Evolutionary conservation across 208 protist genomes (phyloP), one percentile per base, ranked within the genome.

Genomic region (Acanthamoeba culbertsoni): DNA sequence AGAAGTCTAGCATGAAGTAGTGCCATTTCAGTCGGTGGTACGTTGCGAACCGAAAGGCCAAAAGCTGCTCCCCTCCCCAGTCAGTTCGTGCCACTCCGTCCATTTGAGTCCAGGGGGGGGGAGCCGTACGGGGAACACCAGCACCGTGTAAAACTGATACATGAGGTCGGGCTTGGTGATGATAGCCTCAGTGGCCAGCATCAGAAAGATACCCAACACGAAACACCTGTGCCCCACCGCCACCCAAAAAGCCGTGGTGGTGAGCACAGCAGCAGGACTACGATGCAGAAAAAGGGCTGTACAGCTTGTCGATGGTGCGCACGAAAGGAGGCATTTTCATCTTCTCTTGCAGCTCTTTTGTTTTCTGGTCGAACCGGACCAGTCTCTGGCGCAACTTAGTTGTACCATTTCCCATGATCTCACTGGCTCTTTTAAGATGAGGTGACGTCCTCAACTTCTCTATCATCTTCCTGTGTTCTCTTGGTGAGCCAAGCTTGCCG

Each of bases 1-100:
- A 90, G 16, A 65, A 68, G 57, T 95, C 95, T 35, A 96, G 75
- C 86, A 96, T 88, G 55, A 96, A 96, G 82, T 95, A 95, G 77
- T 96, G 95, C 86, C 89, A 96, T 55, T 96, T 96, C 2, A 79
- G 40, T 20, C 71, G 51, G 35, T 95, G 89, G 71, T 96, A 96
- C 51, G 73, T 86, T 3, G 90, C 26, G 23, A 92, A 96, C n/a
- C 95, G 73, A 31, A 82, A 37, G 26, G 45, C 46, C 86, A 95
- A 86, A 20, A 95, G 68, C 79, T 91, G 51, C 42, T 2, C 31
- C 63, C 2, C 4, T 4, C 18, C 16, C 42, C 37, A n/a, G n/a
- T n/a, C n/a, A n/a, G n/a, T n/a, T n/a, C 53, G 23, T 62, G 16
- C 23, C 16, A 23, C 53, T 16, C 53, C 53, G 16, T 62, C 53